Evolutionary conservation across 2,329 filamentous ascomycete species (phyloP), one percentile per base, ranked within the genome.

Genomic region (Epichloe elymi): DNA sequence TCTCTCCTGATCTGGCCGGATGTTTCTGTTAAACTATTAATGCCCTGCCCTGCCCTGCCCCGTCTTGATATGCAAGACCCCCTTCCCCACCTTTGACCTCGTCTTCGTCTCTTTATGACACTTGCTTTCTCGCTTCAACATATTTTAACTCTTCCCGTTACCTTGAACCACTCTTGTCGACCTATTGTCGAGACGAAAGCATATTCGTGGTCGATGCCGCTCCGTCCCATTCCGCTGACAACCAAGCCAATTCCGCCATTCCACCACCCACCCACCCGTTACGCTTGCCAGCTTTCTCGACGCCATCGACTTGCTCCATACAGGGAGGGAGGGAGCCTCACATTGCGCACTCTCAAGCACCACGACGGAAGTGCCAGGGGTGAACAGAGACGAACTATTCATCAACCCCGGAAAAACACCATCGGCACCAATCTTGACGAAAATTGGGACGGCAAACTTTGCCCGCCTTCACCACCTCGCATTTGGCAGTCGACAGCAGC

Each of bases 11-110:
- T 20, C 38, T 42, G 23, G 42, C 20, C 41, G 48, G 19, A 30
- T 15, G 48, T 38, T 50, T 46, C 39, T 42, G 8, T 49, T 49
- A 5, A 19, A 44, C 30, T 48, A 51, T 48, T 48, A 51, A 51
- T 48, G 44, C 50, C 48, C 45, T 51, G 26, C 40, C 48, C n/a
- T 35, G 6, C 36, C 43, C 19, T 40, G 42, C 15, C 33, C 3
- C 26, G 26, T 8, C 7, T 26, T 26, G 26, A 26, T 8, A 26
- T 26, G 26, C 1, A 26, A 26, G 26, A 26, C 23, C n/a, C 8
- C 37, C 38, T 26, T 47, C 30, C 19, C 44, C 44, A 37, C 38
- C 19, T 35, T 20, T 35, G 20, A 36, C 19, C 11, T 40, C 23
- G 5, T 41, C 44, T 17, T 43, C n/a, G n/a, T 44, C 7, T 33